A percentile compares a stretch with the other conserved stretches of the same genome.
These are phyloP conservation scores for Geoglossum glabrum DNA, from an alignment of 495 filamentous ascomycete species.

Conservation along the genomic window DNA sequence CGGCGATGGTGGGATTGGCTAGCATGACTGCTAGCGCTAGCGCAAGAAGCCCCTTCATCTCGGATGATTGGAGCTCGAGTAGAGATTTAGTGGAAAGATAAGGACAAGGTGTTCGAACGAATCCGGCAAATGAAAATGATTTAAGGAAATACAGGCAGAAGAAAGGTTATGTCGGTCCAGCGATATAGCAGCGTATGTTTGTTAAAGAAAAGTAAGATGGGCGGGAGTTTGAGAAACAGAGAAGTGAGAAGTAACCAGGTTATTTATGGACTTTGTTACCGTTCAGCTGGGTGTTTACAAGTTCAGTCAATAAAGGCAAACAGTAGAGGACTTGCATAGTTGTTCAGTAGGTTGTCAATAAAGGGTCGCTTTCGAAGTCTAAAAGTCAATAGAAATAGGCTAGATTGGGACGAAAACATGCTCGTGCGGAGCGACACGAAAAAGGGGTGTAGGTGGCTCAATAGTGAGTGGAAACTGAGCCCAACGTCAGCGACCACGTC, in stretches of 20 bases:
- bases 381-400: neutral
- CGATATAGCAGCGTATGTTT: neutral
- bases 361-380: neutral
- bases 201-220: neutral
- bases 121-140: neutral
- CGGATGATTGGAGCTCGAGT: neutral
- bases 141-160: neutral
- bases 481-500: neutral
- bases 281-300: neutral
- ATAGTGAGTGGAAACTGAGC: neutral
- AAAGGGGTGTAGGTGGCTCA: neutral
- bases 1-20: slow-evolving; percentile 19
- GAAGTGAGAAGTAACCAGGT: neutral
- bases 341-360: neutral
- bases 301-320: neutral
- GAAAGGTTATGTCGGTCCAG: neutral
- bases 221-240: too few species aligned
- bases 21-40: slow-evolving; percentile 20
- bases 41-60: slow-evolving; percentile 14
- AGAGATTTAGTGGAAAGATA: neutral
- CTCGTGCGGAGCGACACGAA: neutral
- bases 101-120: neutral
- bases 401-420: neutral
- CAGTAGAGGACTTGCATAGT: neutral
- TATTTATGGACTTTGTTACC: neutral